These are phyloP conservation scores for Colletotrichum sp. DNA, from an alignment of 2,329 filamentous ascomycete species.

Conservation along the genomic window DNA sequence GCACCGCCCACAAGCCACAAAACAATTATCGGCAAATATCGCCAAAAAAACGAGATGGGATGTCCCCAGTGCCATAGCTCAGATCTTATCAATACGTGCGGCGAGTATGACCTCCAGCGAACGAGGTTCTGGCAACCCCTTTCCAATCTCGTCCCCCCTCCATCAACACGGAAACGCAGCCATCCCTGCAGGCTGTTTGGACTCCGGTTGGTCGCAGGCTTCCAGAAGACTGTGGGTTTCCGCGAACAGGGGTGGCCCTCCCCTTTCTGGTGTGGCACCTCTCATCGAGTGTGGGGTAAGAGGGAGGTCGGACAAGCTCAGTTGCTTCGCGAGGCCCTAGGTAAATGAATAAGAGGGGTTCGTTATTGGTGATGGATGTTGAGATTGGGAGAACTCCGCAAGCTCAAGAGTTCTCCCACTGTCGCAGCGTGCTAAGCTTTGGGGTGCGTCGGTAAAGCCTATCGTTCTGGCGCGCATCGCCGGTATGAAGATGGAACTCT, in stretches of 20 bases:
- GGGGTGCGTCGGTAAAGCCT: background rate
- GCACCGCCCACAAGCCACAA: background rate
- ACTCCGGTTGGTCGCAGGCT: constrained; percentile 10
- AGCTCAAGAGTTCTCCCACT: background rate
- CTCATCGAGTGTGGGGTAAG: constrained; percentile 12
- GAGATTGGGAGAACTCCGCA: background rate
- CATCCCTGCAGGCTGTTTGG: background rate
- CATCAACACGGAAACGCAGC: background rate
- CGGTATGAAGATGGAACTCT: background rate
- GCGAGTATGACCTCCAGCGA: background rate
- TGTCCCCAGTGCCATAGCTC: constrained; percentile 1
- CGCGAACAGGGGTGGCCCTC: background rate
- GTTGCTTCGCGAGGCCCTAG: background rate
- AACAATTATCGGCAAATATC: constrained; percentile 1
- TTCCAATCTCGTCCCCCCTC: constrained; percentile 4
- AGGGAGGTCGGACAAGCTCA: background rate
- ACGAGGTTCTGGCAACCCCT: background rate
- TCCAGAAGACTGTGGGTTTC: constrained; percentile 17
- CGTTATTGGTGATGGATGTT: constrained; percentile 5
- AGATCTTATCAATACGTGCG: constrained; percentile 7
- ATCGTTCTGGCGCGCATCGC: background rate
- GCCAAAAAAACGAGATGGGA: background rate
- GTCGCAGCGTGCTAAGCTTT: background rate
- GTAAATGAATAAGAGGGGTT: constrained; percentile 1
- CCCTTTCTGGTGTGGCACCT: background rate